Evolutionary conservation across 768 basidiomycete species (phyloP).

Genomic region (Fistulinella prunicolor): DNA sequence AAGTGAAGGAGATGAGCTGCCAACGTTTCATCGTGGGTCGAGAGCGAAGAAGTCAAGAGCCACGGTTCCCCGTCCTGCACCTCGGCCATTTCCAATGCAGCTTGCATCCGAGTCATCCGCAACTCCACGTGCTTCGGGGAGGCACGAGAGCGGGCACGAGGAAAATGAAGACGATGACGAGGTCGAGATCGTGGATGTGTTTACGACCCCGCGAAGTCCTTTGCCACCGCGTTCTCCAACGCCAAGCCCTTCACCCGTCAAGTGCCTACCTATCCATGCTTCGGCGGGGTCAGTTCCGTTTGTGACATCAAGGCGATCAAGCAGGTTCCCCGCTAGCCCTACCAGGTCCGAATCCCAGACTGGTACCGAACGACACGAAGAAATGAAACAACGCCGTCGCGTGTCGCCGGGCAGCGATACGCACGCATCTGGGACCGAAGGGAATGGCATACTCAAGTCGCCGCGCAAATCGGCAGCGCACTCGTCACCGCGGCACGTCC

Average conservation of each 20-base stretch:
- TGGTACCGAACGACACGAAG: not conserved
- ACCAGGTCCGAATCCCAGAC: not conserved
- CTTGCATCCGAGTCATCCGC: not conserved
- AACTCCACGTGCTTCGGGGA: not conserved
- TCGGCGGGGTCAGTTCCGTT: not conserved
- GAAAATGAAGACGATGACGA: not conserved
- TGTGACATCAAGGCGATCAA: not conserved
- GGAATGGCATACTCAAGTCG: slow-evolving; percentile 15
- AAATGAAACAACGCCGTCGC: slow-evolving; percentile 1
- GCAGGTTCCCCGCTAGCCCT: slow-evolving; percentile 15
- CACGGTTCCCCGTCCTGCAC: slow-evolving; percentile 1
- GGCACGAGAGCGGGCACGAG: not conserved
- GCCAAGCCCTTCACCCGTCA: slow-evolving; percentile 16
- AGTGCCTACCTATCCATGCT: not conserved
- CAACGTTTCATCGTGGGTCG: slow-evolving; percentile 16
- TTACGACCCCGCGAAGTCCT: slow-evolving; percentile 18
- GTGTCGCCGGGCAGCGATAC: slow-evolving; percentile 6
- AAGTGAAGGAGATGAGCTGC: slow-evolving; percentile 14
- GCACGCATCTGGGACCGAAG: slow-evolving; percentile 3
- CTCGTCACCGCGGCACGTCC: slow-evolving; percentile 23
- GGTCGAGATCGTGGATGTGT: slow-evolving; percentile 19
- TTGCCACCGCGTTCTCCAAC: slow-evolving; percentile 23
- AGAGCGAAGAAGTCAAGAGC: not conserved
- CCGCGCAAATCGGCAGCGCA: slow-evolving; percentile 25
- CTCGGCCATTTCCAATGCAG: slow-evolving; percentile 29